Conservation (phyloP, 1,284 basidiomycete species). For the Rhizoctonia solani region DNA sequence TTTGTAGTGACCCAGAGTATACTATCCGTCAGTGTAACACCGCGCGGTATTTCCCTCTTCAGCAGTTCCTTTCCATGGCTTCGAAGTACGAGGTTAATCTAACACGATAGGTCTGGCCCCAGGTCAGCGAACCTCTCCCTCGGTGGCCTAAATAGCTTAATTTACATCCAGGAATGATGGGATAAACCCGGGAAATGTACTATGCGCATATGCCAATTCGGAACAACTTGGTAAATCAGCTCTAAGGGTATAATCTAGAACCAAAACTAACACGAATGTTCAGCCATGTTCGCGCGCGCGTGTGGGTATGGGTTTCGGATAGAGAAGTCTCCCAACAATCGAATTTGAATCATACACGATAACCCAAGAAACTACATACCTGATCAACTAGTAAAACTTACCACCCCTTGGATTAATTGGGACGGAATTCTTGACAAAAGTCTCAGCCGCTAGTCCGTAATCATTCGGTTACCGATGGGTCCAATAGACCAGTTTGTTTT, state of each 20-base stretch:
- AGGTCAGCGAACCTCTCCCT: constrained; percentile 12
- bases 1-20: neutral
- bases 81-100: neutral
- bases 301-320: neutral
- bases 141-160: constrained; percentile 25
- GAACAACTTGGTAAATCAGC: too few relatives aligned
- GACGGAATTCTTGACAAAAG: neutral
- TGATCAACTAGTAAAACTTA: neutral
- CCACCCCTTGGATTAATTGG: neutral
- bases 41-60: neutral
- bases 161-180: neutral
- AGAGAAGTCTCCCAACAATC: neutral
- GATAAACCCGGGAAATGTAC: neutral
- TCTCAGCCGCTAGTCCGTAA: neutral
- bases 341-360: neutral
- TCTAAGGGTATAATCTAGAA: too few relatives aligned
- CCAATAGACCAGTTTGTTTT: too few relatives aligned
- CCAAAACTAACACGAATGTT: too few relatives aligned
- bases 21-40: neutral
- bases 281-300: too few relatives aligned
- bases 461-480: too few relatives aligned
- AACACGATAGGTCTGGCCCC: constrained; percentile 3
- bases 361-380: too few relatives aligned
- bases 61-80: neutral
- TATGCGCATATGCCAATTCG: too few relatives aligned